Evolutionary conservation across 2,329 filamentous ascomycete genomes (phyloP).

Genomic region (Ascochyta clinopodiicola): DNA sequence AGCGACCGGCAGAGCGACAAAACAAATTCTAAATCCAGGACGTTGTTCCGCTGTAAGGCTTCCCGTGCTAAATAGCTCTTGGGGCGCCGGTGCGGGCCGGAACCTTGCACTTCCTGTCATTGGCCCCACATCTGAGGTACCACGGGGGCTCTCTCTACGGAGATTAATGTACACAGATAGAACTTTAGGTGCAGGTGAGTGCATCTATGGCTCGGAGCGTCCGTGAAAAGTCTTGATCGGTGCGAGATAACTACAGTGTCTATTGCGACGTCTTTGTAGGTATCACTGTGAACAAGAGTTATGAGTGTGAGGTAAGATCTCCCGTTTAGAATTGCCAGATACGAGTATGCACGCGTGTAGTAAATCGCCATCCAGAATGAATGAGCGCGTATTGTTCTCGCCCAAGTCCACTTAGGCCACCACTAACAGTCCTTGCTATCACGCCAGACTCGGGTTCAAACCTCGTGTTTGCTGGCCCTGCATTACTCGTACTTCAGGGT

Average conservation of each 20-base stretch:
- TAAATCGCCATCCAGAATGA: no score
- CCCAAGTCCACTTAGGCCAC: no score
- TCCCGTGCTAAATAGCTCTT: neutral
- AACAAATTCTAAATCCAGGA: neutral
- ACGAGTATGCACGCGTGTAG: no score
- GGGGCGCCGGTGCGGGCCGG: neutral
- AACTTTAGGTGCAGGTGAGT: neutral
- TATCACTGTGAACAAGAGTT: neutral
- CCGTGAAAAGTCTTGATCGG: neutral
- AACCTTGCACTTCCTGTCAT: neutral
- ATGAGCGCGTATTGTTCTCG: no score
- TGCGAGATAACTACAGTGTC: neutral
- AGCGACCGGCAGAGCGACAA: neutral
- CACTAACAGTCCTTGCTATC: no score
- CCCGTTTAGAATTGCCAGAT: no score
- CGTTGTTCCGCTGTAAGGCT: neutral
- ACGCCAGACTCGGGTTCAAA: no score
- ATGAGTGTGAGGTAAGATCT: no score
- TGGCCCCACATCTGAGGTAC: neutral
- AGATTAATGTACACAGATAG: neutral
- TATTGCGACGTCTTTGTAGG: neutral
- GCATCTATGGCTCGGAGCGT: neutral
- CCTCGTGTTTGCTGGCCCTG: no score
- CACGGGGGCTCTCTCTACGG: neutral
- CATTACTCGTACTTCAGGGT: no score